Percentiles rank a stretch among this genome's conserved stretches.
Conservation (phyloP, 768 basidiomycete species). For the Rhizopogon vinicolor region DNA sequence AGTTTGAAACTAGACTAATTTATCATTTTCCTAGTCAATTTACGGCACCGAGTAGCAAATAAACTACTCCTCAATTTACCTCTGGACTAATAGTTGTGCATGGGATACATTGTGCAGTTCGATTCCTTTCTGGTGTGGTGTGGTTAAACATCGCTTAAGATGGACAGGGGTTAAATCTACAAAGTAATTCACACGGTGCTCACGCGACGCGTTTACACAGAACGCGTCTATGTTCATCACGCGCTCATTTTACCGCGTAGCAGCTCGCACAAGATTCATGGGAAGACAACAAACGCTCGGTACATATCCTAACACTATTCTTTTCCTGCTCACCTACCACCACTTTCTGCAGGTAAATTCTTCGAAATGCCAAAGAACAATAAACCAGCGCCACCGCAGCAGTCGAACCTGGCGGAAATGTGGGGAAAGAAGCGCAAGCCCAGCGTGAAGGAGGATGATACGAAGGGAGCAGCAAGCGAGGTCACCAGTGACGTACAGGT, state of each 20-base stretch:
- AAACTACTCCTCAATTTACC: no score
- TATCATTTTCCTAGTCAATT: no score
- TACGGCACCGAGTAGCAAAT: no score
- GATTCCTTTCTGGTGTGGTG: no score
- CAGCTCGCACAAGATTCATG: conserved; percentile 34
- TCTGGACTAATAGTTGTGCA: no score
- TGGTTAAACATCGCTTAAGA: no score
- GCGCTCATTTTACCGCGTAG: conserved; percentile 13
- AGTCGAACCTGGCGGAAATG: conserved; percentile 73
- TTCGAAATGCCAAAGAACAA: conserved; percentile 64
- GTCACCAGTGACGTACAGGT: conserved; percentile 4
- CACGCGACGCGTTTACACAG: conserved; percentile 4
- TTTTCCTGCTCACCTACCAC: background rate
- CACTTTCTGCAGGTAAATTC: conserved; percentile 53
- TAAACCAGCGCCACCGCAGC: conserved; percentile 70
- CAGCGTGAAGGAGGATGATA: conserved; percentile 21
- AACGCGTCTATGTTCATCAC: conserved; percentile 19
- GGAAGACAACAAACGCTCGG: conserved; percentile 73
- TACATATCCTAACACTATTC: conserved; percentile 15
- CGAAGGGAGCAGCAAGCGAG: conserved; percentile 13
- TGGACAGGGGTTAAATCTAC: background rate
- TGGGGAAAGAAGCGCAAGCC: conserved; percentile 54
- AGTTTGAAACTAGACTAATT: no score
- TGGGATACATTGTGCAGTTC: no score
- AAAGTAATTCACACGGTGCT: background rate